These are phyloP conservation scores for Allomyces javanicus DNA, from an alignment of 192 early-diverging fungal species.

Conservation along the genomic window DNA sequence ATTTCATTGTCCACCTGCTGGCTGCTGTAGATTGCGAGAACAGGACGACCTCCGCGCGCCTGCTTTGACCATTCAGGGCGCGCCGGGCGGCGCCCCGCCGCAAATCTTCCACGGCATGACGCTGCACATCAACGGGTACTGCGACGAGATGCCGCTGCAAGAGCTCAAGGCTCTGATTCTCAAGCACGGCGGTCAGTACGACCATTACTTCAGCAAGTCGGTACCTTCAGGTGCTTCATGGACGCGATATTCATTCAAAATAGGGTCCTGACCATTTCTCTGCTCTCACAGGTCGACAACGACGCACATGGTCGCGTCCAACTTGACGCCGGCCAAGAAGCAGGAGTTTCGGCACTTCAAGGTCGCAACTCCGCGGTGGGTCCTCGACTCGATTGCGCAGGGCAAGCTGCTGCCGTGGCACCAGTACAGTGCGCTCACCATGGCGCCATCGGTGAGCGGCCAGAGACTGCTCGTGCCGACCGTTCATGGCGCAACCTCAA, in stretches of 20 bases:
- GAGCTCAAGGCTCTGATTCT: background rate
- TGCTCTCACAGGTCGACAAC: background rate
- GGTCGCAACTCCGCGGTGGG: constrained; percentile 54
- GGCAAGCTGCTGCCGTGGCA: constrained; percentile 44
- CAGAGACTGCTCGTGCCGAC: constrained; percentile 1
- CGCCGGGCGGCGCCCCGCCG: background rate
- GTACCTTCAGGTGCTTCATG: background rate
- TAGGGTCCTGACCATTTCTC: too few species aligned
- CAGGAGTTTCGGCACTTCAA: constrained; percentile 42
- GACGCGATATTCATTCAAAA: too few species aligned
- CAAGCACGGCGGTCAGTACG: background rate
- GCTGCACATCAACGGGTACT: background rate
- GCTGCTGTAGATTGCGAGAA: background rate
- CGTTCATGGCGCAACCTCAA: background rate
- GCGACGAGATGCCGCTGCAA: background rate
- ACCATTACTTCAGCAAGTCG: background rate
- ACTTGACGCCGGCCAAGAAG: constrained; percentile 41
- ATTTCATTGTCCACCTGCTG: too few species aligned
- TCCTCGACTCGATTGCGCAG: constrained; percentile 43
- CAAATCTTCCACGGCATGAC: background rate
- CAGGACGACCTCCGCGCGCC: background rate
- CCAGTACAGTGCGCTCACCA: constrained; percentile 21
- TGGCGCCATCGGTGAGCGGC: constrained; percentile 6
- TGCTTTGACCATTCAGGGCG: background rate
- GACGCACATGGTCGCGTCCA: constrained; percentile 48